phyloP scores from a whole-genome alignment of 148 eudicot species.

The Amaranthus palmeri region DNA sequence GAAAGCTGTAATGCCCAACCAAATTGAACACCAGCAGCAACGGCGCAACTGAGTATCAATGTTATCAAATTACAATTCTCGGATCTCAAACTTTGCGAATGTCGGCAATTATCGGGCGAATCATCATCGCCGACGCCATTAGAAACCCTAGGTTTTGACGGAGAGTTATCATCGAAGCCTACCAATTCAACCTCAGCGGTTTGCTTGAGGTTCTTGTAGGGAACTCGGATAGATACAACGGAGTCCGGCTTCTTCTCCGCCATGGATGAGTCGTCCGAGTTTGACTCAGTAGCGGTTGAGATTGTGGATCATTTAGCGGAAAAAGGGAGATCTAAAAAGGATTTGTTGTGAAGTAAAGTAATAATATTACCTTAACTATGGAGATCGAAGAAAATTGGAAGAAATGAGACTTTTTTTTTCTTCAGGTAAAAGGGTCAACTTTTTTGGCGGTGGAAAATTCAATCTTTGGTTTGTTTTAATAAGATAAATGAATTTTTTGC shows the following conservation, averaged over 20 bases:
- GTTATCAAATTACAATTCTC: conserved; percentile 35
- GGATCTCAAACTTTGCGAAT: conserved; percentile 12
- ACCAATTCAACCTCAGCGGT: conserved; percentile 39
- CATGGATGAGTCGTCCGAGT: conserved; percentile 1
- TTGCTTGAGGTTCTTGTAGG: conserved; percentile 33
- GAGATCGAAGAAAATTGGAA: no score
- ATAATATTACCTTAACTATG: not conserved
- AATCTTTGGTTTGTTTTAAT: no score
- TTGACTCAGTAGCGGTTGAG: conserved; percentile 10
- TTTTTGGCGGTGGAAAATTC: no score
- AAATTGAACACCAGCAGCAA: conserved; percentile 89
- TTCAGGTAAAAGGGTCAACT: no score
- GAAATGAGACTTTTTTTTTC: no score
- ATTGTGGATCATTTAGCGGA: not conserved
- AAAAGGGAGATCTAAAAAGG: not conserved
- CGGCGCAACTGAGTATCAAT: conserved; percentile 72
- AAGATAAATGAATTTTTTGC: no score
- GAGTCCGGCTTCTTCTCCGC: conserved; percentile 20
- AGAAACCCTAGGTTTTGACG: conserved; percentile 21
- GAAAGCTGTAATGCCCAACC: conserved; percentile 94
- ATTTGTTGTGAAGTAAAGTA: conserved; percentile 6
- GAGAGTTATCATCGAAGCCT: conserved; percentile 12
- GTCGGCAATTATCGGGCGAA: conserved; percentile 3
- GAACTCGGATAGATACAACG: conserved; percentile 38
- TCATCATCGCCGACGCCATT: conserved; percentile 18